Evolutionary conservation across 2,329 filamentous ascomycete species (phyloP).

Genomic region (Chaetothyriales sp.): DNA sequence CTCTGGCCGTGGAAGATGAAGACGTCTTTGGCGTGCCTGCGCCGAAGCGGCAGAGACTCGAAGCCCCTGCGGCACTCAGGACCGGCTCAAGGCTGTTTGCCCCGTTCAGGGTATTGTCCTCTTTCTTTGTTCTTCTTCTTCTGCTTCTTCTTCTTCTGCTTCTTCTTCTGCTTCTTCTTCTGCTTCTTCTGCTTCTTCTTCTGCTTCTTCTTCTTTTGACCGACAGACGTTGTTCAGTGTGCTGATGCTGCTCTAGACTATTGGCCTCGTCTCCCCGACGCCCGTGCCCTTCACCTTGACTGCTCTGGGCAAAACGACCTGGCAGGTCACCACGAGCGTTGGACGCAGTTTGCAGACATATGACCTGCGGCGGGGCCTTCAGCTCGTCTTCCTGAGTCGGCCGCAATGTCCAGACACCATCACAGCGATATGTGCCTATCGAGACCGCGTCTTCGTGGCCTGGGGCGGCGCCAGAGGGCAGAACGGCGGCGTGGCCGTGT

Average conservation of each 20-base stretch:
- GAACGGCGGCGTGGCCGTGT: slow-evolving; percentile 70
- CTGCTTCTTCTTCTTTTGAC: slow-evolving; percentile 1
- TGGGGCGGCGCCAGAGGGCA: slow-evolving; percentile 54
- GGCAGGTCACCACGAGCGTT: slow-evolving; percentile 92
- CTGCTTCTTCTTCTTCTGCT: too few relatives aligned
- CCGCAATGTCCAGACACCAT: slow-evolving; percentile 78
- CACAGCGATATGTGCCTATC: slow-evolving; percentile 78
- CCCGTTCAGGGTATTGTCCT: slow-evolving; percentile 60
- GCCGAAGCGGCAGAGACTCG: slow-evolving; percentile 63
- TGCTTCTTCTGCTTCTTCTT: too few relatives aligned
- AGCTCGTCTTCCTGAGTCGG: slow-evolving; percentile 82
- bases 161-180: too few relatives aligned
- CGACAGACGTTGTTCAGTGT: not conserved
- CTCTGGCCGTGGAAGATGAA: slow-evolving; percentile 8
- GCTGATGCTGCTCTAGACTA: slow-evolving; percentile 45
- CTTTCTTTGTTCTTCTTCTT: too few relatives aligned
- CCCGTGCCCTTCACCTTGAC: slow-evolving; percentile 78
- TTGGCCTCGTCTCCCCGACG: slow-evolving; percentile 86
- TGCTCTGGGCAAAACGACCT: slow-evolving; percentile 82
- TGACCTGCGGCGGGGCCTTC: slow-evolving; percentile 77
- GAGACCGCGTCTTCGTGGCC: slow-evolving; percentile 73
- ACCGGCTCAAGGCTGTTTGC: slow-evolving; percentile 72
- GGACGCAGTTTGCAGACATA: slow-evolving; percentile 88
- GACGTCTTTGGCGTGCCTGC: slow-evolving; percentile 47
- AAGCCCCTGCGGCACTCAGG: slow-evolving; percentile 26